Evolutionary conservation across 352 stramenopile genomes (phyloP), one percentile per base, ranked within the genome.

Genomic region (Phytophthora hibernalis): DNA sequence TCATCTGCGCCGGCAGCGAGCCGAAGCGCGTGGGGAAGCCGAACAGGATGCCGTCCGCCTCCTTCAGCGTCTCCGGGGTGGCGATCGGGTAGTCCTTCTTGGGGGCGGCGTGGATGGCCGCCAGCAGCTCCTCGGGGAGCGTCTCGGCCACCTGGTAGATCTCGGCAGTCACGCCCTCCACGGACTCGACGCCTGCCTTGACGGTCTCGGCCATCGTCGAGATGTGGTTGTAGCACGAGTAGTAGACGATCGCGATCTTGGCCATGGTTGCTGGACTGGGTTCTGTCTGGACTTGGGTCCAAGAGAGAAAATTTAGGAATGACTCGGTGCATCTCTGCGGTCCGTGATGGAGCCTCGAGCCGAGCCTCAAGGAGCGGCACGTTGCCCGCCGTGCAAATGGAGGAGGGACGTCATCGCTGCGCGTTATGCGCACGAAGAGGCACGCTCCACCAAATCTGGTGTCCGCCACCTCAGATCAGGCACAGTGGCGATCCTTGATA

Each of bases 81-180:
- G 54, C 54, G 54, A 62, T 62, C 42, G 54, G 54, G 54, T 62
- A 48, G 54, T 62, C 54, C 54, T 62, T 62, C 54, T 62, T 62
- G 54, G 54, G 52, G 18, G 42, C 54, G 54, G 54, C 54, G 54
- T 62, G 54, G 54, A 62, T 62, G 42, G 54, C 40, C 11, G 54
- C 13, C 54, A 62, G 55, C 43, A 63, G 20, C 43, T 63, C 55
- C 43, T 63, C 55, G 38, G 55, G 43, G 20, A 63, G 55, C 20
- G 44, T 63, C 43, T 63, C 55, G n/a, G 18, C 22, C 55, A 63
- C 55, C 55, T 63, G 55, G 55, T 63, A 63, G 55, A 63, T 63
- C 38, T 50, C 45, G 55, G 55, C 55, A 11, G 43, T 54, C 43
- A 63, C 55, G 55, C 55, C 55, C 7, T 54, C 55, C 43, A 63